These are phyloP conservation scores for Nemania sp. DNA, from an alignment of 2,329 filamentous ascomycete species.

Conservation along the genomic window DNA sequence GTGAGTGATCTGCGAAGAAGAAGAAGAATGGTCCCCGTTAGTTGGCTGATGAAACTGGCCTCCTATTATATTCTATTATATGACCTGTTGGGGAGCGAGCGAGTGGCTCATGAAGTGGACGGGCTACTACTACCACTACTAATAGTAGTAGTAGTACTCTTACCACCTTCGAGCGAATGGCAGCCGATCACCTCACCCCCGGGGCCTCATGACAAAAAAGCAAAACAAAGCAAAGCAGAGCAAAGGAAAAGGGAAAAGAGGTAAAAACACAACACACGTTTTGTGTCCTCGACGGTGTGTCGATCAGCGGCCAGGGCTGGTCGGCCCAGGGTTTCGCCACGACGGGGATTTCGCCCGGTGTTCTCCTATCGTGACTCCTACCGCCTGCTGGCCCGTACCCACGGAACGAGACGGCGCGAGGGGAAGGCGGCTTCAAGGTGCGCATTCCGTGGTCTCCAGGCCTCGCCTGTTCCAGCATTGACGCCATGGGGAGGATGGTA, in stretches of 20 bases:
- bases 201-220: background rate
- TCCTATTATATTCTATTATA: too few species aligned
- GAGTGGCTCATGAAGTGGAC: too few species aligned
- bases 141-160: too few species aligned
- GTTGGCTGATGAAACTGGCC: background rate
- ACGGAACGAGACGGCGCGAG: background rate
- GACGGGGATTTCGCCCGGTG: constrained; percentile 13
- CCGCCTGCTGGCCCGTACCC: background rate
- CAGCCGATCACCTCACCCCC: background rate
- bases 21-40: too few species aligned
- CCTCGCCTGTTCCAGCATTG: background rate
- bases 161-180: background rate
- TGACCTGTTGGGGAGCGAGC: background rate
- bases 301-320: constrained; percentile 38
- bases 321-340: constrained; percentile 37
- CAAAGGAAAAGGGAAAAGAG: background rate
- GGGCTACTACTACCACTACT: background rate
- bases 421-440: constrained; percentile 2
- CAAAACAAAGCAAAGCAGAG: too few species aligned
- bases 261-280: too few species aligned
- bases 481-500: constrained; percentile 5
- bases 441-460: background rate
- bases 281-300: constrained; percentile 32
- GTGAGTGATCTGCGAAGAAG: constrained; percentile 31
- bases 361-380: constrained; percentile 7